Base-by-base conservation (phyloP, 2,329 filamentous ascomycete species). In the Trichoderma pleuroti region DNA sequence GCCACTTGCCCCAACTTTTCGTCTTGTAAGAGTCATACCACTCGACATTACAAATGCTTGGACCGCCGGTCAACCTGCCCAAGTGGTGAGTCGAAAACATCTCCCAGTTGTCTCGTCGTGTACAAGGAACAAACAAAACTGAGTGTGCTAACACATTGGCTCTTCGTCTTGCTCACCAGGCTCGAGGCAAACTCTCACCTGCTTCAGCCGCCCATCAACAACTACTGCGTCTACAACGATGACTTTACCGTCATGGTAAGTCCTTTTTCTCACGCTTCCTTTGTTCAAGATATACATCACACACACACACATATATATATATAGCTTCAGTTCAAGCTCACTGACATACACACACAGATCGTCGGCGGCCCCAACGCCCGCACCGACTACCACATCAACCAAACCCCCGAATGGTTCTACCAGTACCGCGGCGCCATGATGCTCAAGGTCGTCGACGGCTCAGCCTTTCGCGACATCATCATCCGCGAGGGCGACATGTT, bases 351-450 rank as follows among this genome's bases (percentile, higher is more conserved):
- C 26, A 9, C 39, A 9, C 74, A 90, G 92, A 94, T 97, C 76
- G 94, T 99, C 73, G 96, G 96, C 79, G 96, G 96, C 14, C 96
- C 96, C 77, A 98, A 98, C 81, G 93, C 93, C 72, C 90, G 96
- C 74, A 98, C 94, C 70, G 96, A 98, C 86, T 99, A 98, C 86
- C 96, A 98, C 86, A 95, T 98, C 87, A 98, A 98, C 86, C 85
- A 90, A 76, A 98, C 95, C 0, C 90, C 96, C 14, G 96, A 98
- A 82, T 98, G 94, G 91, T 99, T 98, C 89, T 98, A 96, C 86
- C 95, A 98, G 82, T 90, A 97, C 87, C 90, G 91, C 77, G 96
- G 96, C 74, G 90, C 91, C 74, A 98, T 98, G 95, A 86, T 96
- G 71, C 91, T 99, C 75, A 97, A 97, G 80, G 92, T 96, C 18